Evolutionary conservation across 2,329 filamentous ascomycete species (phyloP), one percentile per base, ranked within the genome.

Genomic region (Colletotrichum lindemuthianum): DNA sequence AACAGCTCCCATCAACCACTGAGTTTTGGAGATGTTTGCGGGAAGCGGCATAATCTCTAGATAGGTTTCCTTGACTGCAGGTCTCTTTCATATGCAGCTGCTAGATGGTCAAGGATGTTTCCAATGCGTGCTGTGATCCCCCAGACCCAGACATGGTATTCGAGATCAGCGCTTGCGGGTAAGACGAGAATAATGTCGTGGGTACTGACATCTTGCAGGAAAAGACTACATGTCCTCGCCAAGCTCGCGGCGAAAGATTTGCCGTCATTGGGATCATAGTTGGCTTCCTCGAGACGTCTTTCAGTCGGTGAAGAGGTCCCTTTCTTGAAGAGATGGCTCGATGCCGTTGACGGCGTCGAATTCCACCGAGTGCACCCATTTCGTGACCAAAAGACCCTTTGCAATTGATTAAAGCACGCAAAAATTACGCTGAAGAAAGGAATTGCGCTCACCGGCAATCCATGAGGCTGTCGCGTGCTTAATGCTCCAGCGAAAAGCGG

Each of bases 401-500:
- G 10, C 34, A 41, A 9, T 15, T 15, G 37, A 15, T 34, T 15
- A 8, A 11, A 40, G 34, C 10, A 33, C 8, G 3, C 10, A 12
- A n/a, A 4, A 8, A 32, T 5, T 4, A 4, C 2, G 12, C 40
- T 3, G 12, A 12, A 7, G 5, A 7, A 4, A 7, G 5, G 9
- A 4, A 3, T 8, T 33, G 1, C 6, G 9, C 12, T 11, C 15
- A 50, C 37, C 44, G 10, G 50, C 50, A 36, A 56, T 43, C 44
- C 51, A 49, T 10, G 15, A 32, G 5, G 15, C 32, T 7, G 49
- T 39, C 12, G 52, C 32, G 15, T 49, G 43, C 9, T 60, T 50
- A 6, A 60, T 16, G n/a, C 58, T 55, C 57, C 43, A 55, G 40
- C 51, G n/a, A 40, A 44, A 56, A 8, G 58, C 43, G 15, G 58